Evolutionary conservation across 768 basidiomycete species (phyloP).

Genomic region (Termitomyces sp.): DNA sequence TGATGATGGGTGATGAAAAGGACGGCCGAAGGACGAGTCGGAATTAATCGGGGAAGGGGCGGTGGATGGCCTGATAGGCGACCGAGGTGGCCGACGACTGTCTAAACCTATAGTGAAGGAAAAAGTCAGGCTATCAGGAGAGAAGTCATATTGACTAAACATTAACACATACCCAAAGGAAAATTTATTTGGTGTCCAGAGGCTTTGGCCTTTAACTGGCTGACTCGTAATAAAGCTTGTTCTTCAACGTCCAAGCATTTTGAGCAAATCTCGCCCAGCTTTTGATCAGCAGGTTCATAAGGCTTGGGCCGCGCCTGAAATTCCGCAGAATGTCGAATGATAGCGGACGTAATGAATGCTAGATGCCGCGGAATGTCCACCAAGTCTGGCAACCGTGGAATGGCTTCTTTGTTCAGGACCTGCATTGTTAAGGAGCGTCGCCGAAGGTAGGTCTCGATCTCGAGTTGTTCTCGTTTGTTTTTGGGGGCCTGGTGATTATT

Average conservation of each 20-base stretch:
- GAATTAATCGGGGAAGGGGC: constrained; percentile 34
- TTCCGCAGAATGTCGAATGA: constrained; percentile 59
- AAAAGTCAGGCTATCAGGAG: constrained; percentile 4
- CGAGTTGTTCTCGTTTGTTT: constrained; percentile 45
- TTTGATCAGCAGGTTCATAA: constrained; percentile 28
- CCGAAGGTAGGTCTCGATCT: constrained; percentile 48
- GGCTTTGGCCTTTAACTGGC: constrained; percentile 43
- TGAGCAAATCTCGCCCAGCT: constrained; percentile 50
- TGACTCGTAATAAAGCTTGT: constrained; percentile 60
- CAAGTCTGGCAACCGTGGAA: constrained; percentile 67
- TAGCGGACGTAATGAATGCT: constrained; percentile 66
- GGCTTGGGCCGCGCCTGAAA: constrained; percentile 27
- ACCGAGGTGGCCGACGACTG: constrained; percentile 15
- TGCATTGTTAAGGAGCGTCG: constrained; percentile 53
- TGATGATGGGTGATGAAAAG: constrained; percentile 11
- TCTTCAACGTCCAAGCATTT: constrained; percentile 69
- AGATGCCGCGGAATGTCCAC: constrained; percentile 77
- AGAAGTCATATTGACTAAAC: neutral
- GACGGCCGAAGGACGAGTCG: constrained; percentile 16
- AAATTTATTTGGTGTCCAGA: constrained; percentile 17
- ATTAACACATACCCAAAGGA: constrained; percentile 3
- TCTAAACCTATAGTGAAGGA: constrained; percentile 8
- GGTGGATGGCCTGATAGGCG: constrained; percentile 40
- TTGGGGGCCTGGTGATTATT: constrained; percentile 21
- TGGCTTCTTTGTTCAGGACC: constrained; percentile 58